A percentile compares a stretch with the other conserved stretches of the same genome.
Evolutionary conservation across 2,329 filamentous ascomycete genomes (phyloP).

Genomic region (Fusarium buharicum): DNA sequence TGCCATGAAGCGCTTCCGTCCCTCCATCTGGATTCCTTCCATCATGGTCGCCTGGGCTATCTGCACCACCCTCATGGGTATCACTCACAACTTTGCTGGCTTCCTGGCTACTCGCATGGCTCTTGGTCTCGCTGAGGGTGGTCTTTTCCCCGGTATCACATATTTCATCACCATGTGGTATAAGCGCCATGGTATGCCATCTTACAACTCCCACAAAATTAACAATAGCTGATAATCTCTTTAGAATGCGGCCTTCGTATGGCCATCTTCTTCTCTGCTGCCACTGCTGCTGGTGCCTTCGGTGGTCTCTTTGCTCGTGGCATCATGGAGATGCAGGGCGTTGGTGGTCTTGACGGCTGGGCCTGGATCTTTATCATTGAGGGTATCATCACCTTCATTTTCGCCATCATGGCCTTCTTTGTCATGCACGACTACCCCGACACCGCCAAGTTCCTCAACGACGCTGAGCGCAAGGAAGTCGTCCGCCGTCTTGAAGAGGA

Average conservation of each 20-base stretch:
- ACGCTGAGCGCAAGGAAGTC: slow-evolving; percentile 57
- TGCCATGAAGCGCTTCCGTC: slow-evolving; percentile 64
- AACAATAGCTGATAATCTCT: too few relatives aligned
- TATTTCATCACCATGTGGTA: slow-evolving; percentile 71
- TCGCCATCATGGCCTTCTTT: slow-evolving; percentile 59
- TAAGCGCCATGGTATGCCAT: slow-evolving; percentile 56
- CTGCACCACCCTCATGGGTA: slow-evolving; percentile 61
- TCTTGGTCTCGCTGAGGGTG: slow-evolving; percentile 64
- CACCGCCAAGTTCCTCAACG: slow-evolving; percentile 60
- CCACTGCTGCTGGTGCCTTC: slow-evolving; percentile 70
- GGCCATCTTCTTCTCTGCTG: slow-evolving; percentile 68
- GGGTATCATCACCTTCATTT: slow-evolving; percentile 60
- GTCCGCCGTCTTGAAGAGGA: slow-evolving; percentile 56
- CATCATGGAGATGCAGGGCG: slow-evolving; percentile 67
- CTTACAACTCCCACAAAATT: too few relatives aligned
- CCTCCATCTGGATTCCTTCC: slow-evolving; percentile 62
- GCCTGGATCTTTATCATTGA: slow-evolving; percentile 84
- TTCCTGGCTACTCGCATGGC: slow-evolving; percentile 61
- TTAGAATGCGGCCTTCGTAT: slow-evolving; percentile 67
- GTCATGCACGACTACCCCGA: slow-evolving; percentile 69
- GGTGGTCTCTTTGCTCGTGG: slow-evolving; percentile 69
- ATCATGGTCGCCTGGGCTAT: slow-evolving; percentile 65
- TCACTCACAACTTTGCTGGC: slow-evolving; percentile 60
- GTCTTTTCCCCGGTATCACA: slow-evolving; percentile 70
- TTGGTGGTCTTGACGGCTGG: slow-evolving; percentile 70